Percentiles rank a stretch among this genome's conserved stretches.
These are phyloP conservation scores for Taphrina pruni DNA, from an alignment of 1,139 yeast species.

Conservation along the genomic window DNA sequence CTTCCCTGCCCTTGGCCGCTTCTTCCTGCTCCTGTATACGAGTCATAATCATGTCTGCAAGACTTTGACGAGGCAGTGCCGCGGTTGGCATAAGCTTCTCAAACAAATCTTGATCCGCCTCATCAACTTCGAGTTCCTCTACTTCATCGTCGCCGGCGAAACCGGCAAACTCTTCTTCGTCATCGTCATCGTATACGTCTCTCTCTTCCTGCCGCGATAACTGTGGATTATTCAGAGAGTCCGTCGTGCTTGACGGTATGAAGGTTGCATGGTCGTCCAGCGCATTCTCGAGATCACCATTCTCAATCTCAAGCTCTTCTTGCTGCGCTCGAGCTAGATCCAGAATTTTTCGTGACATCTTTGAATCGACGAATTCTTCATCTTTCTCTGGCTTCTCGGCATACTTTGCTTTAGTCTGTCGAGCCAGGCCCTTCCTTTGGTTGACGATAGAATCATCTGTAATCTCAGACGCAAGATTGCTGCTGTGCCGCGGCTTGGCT, in stretches of 20 bases:
- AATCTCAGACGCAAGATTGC: conserved; percentile 34
- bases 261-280: conserved; percentile 24
- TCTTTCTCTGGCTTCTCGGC: conserved; percentile 52
- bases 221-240: conserved; percentile 42
- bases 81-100: conserved; percentile 52
- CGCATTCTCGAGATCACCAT: conserved; percentile 27
- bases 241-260: conserved; percentile 20
- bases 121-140: conserved; percentile 58
- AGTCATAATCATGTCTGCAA: conserved; percentile 92
- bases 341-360: conserved; percentile 80
- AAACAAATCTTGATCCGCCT: conserved; percentile 55
- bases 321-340: conserved; percentile 91
- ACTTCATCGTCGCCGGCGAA: conserved; percentile 59
- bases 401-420: conserved; percentile 43
- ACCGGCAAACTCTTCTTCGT: conserved; percentile 57
- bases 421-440: conserved; percentile 17
- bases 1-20: conserved; percentile 48
- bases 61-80: conserved; percentile 68
- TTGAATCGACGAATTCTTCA: conserved; percentile 78
- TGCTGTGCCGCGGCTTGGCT: conserved; percentile 29
- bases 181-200: conserved; percentile 52
- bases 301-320: conserved; percentile 75
- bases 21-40: conserved; percentile 77
- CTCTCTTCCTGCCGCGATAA: conserved; percentile 50
- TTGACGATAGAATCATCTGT: conserved; percentile 27